These are phyloP conservation scores for Ambrosiella cleistominuta DNA, from an alignment of 2,329 filamentous ascomycete genomes.

Conservation along the genomic window DNA sequence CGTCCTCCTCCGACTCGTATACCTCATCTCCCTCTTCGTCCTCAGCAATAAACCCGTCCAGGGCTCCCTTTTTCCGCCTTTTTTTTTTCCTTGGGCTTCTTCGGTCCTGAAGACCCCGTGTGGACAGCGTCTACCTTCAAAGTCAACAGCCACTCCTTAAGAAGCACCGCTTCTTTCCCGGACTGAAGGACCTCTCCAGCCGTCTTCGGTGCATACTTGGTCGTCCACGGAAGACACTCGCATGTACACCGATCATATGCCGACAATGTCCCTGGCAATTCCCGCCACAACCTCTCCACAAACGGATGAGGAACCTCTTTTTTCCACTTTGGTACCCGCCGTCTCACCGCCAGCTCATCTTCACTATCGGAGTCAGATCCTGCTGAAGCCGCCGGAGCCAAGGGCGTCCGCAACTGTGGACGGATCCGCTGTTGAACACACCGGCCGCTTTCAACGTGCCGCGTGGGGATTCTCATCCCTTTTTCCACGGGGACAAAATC, in stretches of 20 bases:
- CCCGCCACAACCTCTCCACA: conserved; percentile 39
- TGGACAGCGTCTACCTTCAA: conserved; percentile 64
- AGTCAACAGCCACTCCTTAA: conserved; percentile 66
- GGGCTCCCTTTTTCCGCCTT: conserved; percentile 40
- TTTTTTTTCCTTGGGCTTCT: conserved; percentile 25
- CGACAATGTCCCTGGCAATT: conserved; percentile 45
- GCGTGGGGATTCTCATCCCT: conserved; percentile 35
- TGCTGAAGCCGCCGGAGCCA: not conserved
- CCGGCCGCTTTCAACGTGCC: conserved; percentile 40
- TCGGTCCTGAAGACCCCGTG: conserved; percentile 30
- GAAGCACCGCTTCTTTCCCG: conserved; percentile 48
- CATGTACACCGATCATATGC: conserved; percentile 67
- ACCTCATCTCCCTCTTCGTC: conserved; percentile 37
- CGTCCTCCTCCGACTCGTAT: conserved; percentile 35
- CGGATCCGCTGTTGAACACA: conserved; percentile 33
- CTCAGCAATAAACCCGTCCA: conserved; percentile 69
- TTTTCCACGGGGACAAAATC: conserved; percentile 28
- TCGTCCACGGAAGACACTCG: conserved; percentile 55
- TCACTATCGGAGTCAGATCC: conserved; percentile 15
- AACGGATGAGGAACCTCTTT: conserved; percentile 35
- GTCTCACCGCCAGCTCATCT: conserved; percentile 20
- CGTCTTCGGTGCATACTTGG: conserved; percentile 64
- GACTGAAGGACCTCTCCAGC: conserved; percentile 59
- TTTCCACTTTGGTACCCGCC: not conserved
- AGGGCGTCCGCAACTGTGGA: conserved; percentile 25